Evolutionary conservation across 495 filamentous ascomycete species (phyloP).

Genomic region (Xylaria castorea): DNA sequence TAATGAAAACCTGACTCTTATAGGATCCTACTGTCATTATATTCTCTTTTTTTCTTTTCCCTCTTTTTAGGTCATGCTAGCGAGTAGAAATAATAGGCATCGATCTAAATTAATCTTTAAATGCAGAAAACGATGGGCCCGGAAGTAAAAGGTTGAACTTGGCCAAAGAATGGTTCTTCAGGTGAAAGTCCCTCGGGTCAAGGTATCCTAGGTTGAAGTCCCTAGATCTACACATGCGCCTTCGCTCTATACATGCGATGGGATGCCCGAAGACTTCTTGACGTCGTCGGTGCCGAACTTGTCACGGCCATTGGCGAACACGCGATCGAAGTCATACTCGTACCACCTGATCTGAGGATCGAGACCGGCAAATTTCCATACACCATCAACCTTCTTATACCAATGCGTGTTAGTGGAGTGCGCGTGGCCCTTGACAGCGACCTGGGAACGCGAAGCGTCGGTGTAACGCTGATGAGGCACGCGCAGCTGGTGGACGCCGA

Average conservation of each 20-base stretch:
- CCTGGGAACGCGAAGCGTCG: constrained; percentile 55
- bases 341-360: constrained; percentile 73
- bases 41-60: not conserved
- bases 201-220: not conserved
- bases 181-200: not conserved
- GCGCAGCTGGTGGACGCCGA: constrained; percentile 78
- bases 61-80: not conserved
- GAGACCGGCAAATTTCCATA: constrained; percentile 84
- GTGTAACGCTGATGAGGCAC: constrained; percentile 74
- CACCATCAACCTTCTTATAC: constrained; percentile 75
- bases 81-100: not conserved
- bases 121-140: not conserved
- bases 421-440: constrained; percentile 68
- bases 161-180: not conserved
- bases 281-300: constrained; percentile 43
- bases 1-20: not conserved
- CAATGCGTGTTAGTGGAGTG: constrained; percentile 75
- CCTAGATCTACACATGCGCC: not conserved
- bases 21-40: not conserved
- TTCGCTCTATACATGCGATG: constrained; percentile 24
- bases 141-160: not conserved
- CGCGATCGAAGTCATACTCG: constrained; percentile 70
- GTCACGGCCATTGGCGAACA: constrained; percentile 55
- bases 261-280: constrained; percentile 34
- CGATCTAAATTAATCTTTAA: not conserved